Evolutionary conservation across 1,284 basidiomycete genomes (phyloP).

Genomic region (Sporisorium graminicola): DNA sequence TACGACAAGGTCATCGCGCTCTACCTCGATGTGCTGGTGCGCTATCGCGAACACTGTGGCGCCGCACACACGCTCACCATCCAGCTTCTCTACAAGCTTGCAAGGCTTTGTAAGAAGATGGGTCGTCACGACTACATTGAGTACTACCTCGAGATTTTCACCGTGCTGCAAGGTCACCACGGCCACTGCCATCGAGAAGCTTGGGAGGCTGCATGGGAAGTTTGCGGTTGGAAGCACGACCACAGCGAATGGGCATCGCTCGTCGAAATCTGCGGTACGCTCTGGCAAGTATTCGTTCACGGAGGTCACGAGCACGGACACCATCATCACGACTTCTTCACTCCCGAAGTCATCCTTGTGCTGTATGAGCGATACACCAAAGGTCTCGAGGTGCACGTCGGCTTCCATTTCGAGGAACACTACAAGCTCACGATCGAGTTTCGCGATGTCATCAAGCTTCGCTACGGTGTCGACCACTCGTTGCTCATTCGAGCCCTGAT

Average conservation of each 20-base stretch:
- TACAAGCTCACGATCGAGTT: constrained; percentile 14
- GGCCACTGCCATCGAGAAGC: constrained; percentile 9
- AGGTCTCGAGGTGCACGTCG: constrained; percentile 7
- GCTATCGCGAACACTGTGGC: constrained; percentile 6
- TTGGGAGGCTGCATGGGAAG: constrained; percentile 12
- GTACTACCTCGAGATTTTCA: constrained; percentile 5
- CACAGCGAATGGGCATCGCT: constrained; percentile 11
- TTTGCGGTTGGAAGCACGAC: background rate
- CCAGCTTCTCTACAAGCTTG: constrained; percentile 8
- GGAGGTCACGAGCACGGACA: constrained; percentile 9
- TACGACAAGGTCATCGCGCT: constrained; percentile 11
- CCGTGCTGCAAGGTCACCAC: constrained; percentile 4
- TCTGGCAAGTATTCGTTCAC: constrained; percentile 5
- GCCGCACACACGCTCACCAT: constrained; percentile 2
- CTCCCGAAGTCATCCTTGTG: constrained; percentile 6
- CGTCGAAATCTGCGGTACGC: background rate
- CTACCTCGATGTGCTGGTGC: constrained; percentile 8
- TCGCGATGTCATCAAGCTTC: constrained; percentile 3
- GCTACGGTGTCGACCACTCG: constrained; percentile 7
- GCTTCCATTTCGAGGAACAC: constrained; percentile 14
- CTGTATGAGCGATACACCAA: constrained; percentile 11
- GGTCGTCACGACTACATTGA: constrained; percentile 5
- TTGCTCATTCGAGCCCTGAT: constrained; percentile 9
- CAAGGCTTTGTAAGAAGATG: constrained; percentile 11
- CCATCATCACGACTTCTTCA: constrained; percentile 13